Evolutionary conservation across 73 alveolate genomes (phyloP).

Genomic region (Paramecium sonneborni): DNA sequence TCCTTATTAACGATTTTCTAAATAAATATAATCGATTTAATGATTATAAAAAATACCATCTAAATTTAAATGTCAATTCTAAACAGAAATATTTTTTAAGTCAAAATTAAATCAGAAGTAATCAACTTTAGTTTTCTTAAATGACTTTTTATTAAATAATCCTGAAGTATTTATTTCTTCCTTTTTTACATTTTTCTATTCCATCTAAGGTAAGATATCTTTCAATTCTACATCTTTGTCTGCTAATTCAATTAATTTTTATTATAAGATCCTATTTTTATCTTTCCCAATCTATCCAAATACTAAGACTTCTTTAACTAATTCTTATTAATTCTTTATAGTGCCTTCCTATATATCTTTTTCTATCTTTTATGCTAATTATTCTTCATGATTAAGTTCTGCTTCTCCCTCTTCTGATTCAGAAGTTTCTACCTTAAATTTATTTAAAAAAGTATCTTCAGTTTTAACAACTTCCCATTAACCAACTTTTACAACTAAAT

Average conservation of each 20-base stretch:
- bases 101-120: background rate
- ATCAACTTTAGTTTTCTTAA: background rate
- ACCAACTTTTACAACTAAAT: constrained; percentile 25
- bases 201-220: background rate
- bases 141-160: background rate
- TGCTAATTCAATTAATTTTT: constrained; percentile 9
- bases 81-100: background rate
- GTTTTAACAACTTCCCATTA: constrained; percentile 41
- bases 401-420: background rate
- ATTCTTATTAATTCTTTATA: background rate
- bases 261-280: background rate
- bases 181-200: background rate
- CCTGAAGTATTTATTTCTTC: background rate
- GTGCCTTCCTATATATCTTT: background rate
- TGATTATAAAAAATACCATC: background rate
- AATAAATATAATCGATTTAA: background rate
- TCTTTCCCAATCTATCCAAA: background rate
- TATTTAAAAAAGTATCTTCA: constrained; percentile 34
- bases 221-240: background rate
- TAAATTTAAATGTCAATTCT: background rate
- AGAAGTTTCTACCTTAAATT: constrained; percentile 7
- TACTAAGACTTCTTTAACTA: background rate
- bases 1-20: background rate
- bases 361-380: background rate
- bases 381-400: background rate